Evolutionary conservation across 805 yeast species (phyloP).

Genomic region (Citeromyces nyonsensis): DNA sequence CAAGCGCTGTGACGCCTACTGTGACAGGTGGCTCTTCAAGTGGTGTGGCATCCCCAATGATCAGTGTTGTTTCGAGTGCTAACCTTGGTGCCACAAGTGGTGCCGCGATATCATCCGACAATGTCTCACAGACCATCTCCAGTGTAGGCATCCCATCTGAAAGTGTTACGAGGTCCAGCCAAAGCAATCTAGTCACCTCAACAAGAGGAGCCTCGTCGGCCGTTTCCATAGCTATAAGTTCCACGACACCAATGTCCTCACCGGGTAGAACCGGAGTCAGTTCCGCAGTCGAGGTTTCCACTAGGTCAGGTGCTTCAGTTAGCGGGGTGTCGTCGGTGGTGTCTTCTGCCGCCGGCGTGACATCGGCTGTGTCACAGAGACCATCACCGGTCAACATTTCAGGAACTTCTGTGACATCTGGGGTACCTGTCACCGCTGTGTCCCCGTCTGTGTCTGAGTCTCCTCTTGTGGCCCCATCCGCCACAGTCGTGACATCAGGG

Average conservation of each 20-base stretch:
- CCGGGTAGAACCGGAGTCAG: background rate
- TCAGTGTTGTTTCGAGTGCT: too few relatives aligned
- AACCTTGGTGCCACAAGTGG: too few relatives aligned
- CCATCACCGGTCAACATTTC: background rate
- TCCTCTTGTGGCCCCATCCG: constrained; percentile 1
- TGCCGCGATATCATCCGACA: too few relatives aligned
- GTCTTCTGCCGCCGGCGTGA: background rate
- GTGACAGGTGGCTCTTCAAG: too few relatives aligned
- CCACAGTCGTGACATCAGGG: background rate
- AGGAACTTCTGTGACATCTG: background rate
- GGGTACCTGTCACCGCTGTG: background rate
- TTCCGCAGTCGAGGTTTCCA: background rate
- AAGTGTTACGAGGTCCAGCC: too few relatives aligned
- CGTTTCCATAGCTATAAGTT: background rate
- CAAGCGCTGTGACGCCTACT: too few relatives aligned
- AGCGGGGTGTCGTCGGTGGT: background rate
- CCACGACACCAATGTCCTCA: background rate
- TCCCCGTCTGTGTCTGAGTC: background rate
- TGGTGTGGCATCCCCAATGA: too few relatives aligned
- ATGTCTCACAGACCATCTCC: too few relatives aligned
- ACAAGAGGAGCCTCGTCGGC: background rate
- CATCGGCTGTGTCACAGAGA: background rate
- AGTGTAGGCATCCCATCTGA: too few relatives aligned
- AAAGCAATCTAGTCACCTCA: background rate
- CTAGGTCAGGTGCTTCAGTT: background rate